Evolutionary conservation across 371 early-diverging fungal genomes (phyloP).

Genomic region (Rhizopus sp.): DNA sequence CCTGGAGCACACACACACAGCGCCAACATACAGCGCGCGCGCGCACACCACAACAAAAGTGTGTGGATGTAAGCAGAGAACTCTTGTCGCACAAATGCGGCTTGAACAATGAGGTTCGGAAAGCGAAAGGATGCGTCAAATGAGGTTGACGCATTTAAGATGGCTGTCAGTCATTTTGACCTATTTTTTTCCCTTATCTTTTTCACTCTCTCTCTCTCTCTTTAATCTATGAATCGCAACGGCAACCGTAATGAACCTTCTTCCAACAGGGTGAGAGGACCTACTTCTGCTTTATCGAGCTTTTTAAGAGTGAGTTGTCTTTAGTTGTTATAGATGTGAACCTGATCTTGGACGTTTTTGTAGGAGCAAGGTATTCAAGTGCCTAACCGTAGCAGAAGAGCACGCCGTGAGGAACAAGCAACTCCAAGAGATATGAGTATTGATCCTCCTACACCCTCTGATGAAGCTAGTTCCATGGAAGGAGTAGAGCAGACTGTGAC

Average conservation of each 20-base stretch:
- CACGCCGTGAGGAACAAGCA: conserved; percentile 13
- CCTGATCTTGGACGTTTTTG: not conserved
- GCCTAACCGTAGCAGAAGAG: conserved; percentile 41
- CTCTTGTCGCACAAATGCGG: not conserved
- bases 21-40: not conserved
- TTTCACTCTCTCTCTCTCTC: conserved; percentile 1
- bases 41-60: not conserved
- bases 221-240: conserved; percentile 3
- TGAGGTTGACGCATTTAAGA: not conserved
- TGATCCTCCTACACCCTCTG: not conserved
- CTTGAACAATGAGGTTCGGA: not conserved
- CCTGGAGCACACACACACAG: not conserved
- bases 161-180: not conserved
- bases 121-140: not conserved
- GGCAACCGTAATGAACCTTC: not conserved
- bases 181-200: not conserved
- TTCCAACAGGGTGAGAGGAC: conserved; percentile 60
- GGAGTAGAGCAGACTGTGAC: conserved; percentile 16
- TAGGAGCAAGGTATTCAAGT: conserved; percentile 73
- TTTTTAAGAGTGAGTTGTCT: conserved; percentile 52
- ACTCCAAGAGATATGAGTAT: not conserved
- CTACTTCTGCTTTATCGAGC: conserved; percentile 71
- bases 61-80: too few relatives aligned
- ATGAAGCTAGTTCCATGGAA: conserved; percentile 5
- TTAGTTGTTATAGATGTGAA: not conserved